Conservation (phyloP, 257 asterid genomes). For the Plectranthus barbatus region DNA sequence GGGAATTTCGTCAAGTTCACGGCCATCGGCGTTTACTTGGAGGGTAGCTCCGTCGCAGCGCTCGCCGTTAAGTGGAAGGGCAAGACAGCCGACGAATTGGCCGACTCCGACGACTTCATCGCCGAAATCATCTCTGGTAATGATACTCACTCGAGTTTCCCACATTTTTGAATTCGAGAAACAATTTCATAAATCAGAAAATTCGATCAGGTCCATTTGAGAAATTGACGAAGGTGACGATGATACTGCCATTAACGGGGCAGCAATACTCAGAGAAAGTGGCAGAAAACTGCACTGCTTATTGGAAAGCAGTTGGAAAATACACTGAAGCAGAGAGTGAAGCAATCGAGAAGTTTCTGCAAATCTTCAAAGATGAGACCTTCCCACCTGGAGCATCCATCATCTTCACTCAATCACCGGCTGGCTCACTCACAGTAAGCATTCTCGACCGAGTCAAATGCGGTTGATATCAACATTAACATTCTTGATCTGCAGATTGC, state of each 20-base stretch:
- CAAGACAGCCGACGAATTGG: slow-evolving; percentile 49
- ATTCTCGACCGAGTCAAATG: background rate
- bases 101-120: slow-evolving; percentile 60
- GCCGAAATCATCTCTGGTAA: slow-evolving; percentile 59
- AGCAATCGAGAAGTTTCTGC: slow-evolving; percentile 51
- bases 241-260: slow-evolving; percentile 79
- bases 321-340: slow-evolving; percentile 50
- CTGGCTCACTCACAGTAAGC: slow-evolving; percentile 59
- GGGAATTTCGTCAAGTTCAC: slow-evolving; percentile 71
- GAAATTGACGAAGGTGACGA: slow-evolving; percentile 61
- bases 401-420: slow-evolving; percentile 71
- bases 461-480: background rate
- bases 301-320: slow-evolving; percentile 58
- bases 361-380: slow-evolving; percentile 42
- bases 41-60: slow-evolving; percentile 38
- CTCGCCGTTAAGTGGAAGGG: slow-evolving; percentile 83
- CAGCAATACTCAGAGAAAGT: slow-evolving; percentile 85
- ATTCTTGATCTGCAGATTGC: slow-evolving; percentile 39
- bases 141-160: too few relatives aligned
- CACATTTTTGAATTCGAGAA: background rate
- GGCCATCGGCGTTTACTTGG: slow-evolving; percentile 75
- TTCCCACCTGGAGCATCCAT: slow-evolving; percentile 80
- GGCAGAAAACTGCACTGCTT: slow-evolving; percentile 64
- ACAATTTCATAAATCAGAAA: background rate
- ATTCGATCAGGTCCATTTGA: slow-evolving; percentile 57